Percentiles rank a stretch among this genome's conserved stretches.
phyloP scores from a whole-genome alignment of 352 stramenopile genomes.

The Phytopythium chamaehyphon region DNA sequence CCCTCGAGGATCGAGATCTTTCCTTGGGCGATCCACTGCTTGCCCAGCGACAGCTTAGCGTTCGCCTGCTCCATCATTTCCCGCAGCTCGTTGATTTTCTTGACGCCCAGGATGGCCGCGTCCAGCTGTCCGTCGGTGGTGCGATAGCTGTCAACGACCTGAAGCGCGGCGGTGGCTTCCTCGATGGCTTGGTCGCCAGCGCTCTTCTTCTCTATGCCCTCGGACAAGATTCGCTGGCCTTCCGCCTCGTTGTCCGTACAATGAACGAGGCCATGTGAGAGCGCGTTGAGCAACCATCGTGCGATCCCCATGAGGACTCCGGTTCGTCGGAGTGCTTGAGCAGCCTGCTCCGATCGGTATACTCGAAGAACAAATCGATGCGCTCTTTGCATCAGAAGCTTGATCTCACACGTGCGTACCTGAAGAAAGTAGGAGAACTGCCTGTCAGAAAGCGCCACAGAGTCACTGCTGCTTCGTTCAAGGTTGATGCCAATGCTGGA shows the following conservation, averaged over 20 bases:
- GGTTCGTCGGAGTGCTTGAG: conserved; percentile 21
- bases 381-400: conserved; percentile 54
- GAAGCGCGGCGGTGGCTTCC: conserved; percentile 34
- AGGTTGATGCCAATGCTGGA: conserved; percentile 6
- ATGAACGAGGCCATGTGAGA: conserved; percentile 67
- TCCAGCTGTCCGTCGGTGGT: conserved; percentile 49
- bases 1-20: conserved; percentile 35
- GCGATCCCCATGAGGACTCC: conserved; percentile 55
- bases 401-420: conserved; percentile 66
- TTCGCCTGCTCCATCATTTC: conserved; percentile 45
- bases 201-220: conserved; percentile 53
- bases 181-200: conserved; percentile 39
- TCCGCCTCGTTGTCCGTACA: conserved; percentile 56
- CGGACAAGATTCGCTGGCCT: conserved; percentile 52
- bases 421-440: conserved; percentile 83
- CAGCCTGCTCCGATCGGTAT: conserved; percentile 34
- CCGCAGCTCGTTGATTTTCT: conserved; percentile 53
- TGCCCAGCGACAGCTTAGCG: conserved; percentile 29
- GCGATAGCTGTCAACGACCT: conserved; percentile 42
- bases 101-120: conserved; percentile 39
- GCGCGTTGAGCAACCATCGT: conserved; percentile 64
- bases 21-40: conserved; percentile 31
- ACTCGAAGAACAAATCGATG: conserved; percentile 49
- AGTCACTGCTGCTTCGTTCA: conserved; percentile 3
- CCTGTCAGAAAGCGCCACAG: conserved; percentile 40